Conservation (phyloP, 2,329 filamentous ascomycete species). For the Colletotrichum tanaceti region DNA sequence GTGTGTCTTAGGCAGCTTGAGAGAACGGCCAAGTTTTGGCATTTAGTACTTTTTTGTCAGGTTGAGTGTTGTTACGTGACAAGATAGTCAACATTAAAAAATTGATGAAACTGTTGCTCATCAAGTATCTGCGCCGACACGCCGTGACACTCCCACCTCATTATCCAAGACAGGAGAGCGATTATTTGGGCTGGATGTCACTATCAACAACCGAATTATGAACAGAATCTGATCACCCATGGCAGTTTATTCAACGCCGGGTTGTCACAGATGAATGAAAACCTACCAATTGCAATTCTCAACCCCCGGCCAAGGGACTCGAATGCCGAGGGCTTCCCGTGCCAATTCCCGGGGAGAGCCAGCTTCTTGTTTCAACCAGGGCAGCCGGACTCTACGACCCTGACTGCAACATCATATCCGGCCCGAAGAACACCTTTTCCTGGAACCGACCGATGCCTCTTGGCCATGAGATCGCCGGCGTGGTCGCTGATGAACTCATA, state of each 20-base stretch:
- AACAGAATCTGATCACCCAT: too few relatives aligned
- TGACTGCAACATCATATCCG: conserved; percentile 17
- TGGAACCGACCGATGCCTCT: conserved; percentile 6
- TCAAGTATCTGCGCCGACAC: too few relatives aligned
- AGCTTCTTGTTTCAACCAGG: conserved; percentile 11
- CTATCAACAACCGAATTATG: too few relatives aligned
- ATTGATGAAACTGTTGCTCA: background rate
- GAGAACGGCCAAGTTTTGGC: background rate
- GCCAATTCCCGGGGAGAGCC: background rate
- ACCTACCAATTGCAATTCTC: too few relatives aligned
- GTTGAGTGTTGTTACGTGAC: conserved; percentile 40
- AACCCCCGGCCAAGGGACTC: conserved; percentile 5
- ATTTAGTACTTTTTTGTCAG: background rate
- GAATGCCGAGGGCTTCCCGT: conserved; percentile 4
- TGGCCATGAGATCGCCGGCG: conserved; percentile 20
- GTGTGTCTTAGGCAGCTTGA: too few relatives aligned
- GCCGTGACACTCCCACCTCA: too few relatives aligned
- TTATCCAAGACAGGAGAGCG: too few relatives aligned
- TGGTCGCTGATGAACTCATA: too few relatives aligned
- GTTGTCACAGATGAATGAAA: too few relatives aligned
- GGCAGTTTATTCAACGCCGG: too few relatives aligned
- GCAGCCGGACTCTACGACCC: conserved; percentile 21
- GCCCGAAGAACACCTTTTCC: conserved; percentile 7
- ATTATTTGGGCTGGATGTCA: too few relatives aligned
- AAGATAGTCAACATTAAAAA: too few relatives aligned